Conservation (phyloP, 2,329 filamentous ascomycete genomes). For the Zopfia rhizophila region DNA sequence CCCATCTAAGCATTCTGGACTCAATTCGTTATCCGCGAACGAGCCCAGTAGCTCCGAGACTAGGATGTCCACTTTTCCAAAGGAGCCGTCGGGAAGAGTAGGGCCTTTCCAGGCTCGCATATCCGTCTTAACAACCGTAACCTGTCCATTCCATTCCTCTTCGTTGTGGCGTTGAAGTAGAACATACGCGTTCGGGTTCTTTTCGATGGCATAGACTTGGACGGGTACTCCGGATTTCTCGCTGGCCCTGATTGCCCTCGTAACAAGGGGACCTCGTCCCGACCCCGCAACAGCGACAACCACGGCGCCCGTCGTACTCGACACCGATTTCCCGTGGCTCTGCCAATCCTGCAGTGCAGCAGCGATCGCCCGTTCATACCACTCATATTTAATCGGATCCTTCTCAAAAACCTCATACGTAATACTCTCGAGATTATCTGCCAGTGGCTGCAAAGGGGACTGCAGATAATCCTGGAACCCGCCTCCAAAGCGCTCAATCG, state of each 20-base stretch:
- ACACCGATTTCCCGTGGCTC: constrained; percentile 76
- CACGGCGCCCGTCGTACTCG: constrained; percentile 74
- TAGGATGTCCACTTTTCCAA: constrained; percentile 85
- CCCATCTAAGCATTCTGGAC: constrained; percentile 94
- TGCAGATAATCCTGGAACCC: constrained; percentile 95
- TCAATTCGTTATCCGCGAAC: constrained; percentile 97
- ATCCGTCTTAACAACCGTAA: constrained; percentile 92
- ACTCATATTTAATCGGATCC: constrained; percentile 96
- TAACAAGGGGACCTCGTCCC: constrained; percentile 90
- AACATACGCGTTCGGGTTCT: constrained; percentile 98
- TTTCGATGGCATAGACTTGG: constrained; percentile 92
- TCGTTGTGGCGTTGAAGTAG: constrained; percentile 88
- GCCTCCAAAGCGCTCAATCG: constrained; percentile 73
- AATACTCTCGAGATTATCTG: constrained; percentile 95
- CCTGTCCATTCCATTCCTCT: constrained; percentile 77
- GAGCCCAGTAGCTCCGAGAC: constrained; percentile 94
- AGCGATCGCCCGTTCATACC: constrained; percentile 87
- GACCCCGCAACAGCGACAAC: constrained; percentile 94
- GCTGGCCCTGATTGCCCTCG: constrained; percentile 84
- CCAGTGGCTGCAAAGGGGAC: constrained; percentile 90
- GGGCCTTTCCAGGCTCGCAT: constrained; percentile 98
- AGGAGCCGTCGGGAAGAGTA: constrained; percentile 60
- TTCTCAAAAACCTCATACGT: constrained; percentile 99
- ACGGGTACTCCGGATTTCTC: constrained; percentile 79
- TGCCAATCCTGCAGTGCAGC: constrained; percentile 85